A percentile compares a stretch with the other conserved stretches of the same genome.
Conservation (phyloP, 345 rosid genomes). For the Reutealis trisperma region DNA sequence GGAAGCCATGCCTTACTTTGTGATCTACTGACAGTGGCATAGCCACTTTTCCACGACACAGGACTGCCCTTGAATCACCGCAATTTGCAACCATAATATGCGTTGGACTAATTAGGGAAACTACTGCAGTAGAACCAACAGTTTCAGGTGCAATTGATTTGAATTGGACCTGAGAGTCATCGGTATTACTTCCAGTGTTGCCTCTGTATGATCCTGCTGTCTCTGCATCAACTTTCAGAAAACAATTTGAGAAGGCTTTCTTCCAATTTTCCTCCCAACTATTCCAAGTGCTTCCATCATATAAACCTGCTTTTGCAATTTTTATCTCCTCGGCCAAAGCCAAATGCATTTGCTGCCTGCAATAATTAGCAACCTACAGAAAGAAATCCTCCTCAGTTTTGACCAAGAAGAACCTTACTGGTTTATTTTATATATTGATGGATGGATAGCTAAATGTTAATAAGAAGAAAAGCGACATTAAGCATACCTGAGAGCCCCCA, state of each 20-base stretch:
- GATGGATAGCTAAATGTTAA: background rate
- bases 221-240: constrained; percentile 65
- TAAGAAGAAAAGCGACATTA: background rate
- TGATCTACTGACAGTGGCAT: constrained; percentile 68
- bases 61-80: constrained; percentile 85
- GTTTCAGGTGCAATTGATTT: constrained; percentile 58
- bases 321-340: constrained; percentile 71
- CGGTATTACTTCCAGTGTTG: background rate
- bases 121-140: constrained; percentile 88
- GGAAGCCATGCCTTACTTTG: constrained; percentile 44
- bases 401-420: background rate
- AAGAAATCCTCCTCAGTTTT: background rate
- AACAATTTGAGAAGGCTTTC: constrained; percentile 59
- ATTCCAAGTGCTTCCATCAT: constrained; percentile 27
- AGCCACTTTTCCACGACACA: constrained; percentile 61
- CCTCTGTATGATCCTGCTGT: constrained; percentile 20
- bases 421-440: background rate
- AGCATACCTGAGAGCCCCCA: constrained; percentile 71
- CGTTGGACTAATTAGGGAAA: constrained; percentile 54
- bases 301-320: constrained; percentile 32
- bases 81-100: constrained; percentile 68
- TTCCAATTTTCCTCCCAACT: constrained; percentile 58
- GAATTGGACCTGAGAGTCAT: background rate
- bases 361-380: constrained; percentile 64
- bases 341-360: constrained; percentile 60